A percentile compares a stretch with the other conserved stretches of the same genome.
These are phyloP conservation scores for Zygnema circumcarinatum DNA, from an alignment of 139 green algal genomes.

Conservation along the genomic window DNA sequence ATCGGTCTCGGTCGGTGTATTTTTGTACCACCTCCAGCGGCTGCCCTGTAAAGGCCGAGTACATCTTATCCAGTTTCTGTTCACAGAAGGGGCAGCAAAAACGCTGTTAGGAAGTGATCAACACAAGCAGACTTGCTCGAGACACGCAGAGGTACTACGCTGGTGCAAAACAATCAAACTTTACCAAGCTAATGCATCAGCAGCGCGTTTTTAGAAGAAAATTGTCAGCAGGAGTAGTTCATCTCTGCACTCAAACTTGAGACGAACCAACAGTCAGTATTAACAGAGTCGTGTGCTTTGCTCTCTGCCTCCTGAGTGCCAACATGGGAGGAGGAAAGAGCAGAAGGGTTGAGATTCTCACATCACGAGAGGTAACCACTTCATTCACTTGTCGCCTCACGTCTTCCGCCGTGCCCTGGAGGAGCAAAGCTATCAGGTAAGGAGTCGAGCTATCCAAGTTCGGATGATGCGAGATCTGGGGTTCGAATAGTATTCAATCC, in stretches of 20 bases:
- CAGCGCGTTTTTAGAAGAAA: too few relatives aligned
- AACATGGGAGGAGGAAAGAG: background rate
- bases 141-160: background rate
- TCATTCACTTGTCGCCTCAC: slow-evolving; percentile 56
- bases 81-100: background rate
- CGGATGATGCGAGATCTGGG: too few relatives aligned
- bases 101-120: background rate
- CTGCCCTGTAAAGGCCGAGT: slow-evolving; percentile 51
- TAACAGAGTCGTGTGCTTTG: too few relatives aligned
- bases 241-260: too few relatives aligned
- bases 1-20: slow-evolving; percentile 55
- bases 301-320: too few relatives aligned
- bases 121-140: background rate
- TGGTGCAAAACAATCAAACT: background rate
- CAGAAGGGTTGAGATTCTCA: slow-evolving; percentile 12
- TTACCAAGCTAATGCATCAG: background rate
- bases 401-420: slow-evolving; percentile 46
- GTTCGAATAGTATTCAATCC: too few relatives aligned
- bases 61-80: slow-evolving; percentile 62
- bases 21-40: slow-evolving; percentile 45
- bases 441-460: too few relatives aligned
- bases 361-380: slow-evolving; percentile 46
- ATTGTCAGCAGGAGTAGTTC: too few relatives aligned
- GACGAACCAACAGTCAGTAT: too few relatives aligned
- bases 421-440: too few relatives aligned